These are phyloP conservation scores for Suhomyces prunicola DNA, from an alignment of 805 yeast species.

Conservation along the genomic window DNA sequence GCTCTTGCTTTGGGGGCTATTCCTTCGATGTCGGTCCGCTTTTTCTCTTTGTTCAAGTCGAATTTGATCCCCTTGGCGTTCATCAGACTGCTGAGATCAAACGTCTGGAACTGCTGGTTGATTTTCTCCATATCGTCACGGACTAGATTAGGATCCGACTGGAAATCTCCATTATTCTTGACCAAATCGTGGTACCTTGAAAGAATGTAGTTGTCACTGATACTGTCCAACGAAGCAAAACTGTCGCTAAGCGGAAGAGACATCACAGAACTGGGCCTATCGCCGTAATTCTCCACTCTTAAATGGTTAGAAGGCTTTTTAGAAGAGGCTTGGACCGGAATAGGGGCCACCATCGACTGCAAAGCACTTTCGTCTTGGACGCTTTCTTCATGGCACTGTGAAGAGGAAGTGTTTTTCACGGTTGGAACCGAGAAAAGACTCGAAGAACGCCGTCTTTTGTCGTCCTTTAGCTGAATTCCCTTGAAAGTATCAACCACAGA, in stretches of 20 bases:
- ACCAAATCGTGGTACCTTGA: slow-evolving; percentile 34
- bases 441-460: slow-evolving; percentile 33
- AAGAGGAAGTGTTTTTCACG: slow-evolving; percentile 14
- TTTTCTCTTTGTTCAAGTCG: slow-evolving; percentile 2
- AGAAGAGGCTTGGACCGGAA: slow-evolving; percentile 11
- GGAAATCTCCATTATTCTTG: slow-evolving; percentile 8
- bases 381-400: slow-evolving; percentile 2
- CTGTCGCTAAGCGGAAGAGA: slow-evolving; percentile 68
- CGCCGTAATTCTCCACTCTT: slow-evolving; percentile 27
- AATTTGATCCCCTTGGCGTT: slow-evolving; percentile 10
- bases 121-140: slow-evolving; percentile 13
- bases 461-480: slow-evolving; percentile 41
- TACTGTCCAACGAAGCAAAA: slow-evolving; percentile 74
- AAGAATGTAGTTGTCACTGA: slow-evolving; percentile 54
- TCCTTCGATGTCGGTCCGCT: slow-evolving; percentile 15
- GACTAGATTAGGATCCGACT: slow-evolving; percentile 8
- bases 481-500: slow-evolving; percentile 42
- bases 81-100: slow-evolving; percentile 38
- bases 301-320: slow-evolving; percentile 6
- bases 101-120: slow-evolving; percentile 32
- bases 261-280: slow-evolving; percentile 62
- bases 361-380: neutral
- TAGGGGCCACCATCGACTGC: slow-evolving; percentile 12
- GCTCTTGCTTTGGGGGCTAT: slow-evolving; percentile 18
- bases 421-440: slow-evolving; percentile 21